Evolutionary conservation across 2,329 filamentous ascomycete species (phyloP), one percentile per base, ranked within the genome.

Genomic region (Aspergillus texensis): DNA sequence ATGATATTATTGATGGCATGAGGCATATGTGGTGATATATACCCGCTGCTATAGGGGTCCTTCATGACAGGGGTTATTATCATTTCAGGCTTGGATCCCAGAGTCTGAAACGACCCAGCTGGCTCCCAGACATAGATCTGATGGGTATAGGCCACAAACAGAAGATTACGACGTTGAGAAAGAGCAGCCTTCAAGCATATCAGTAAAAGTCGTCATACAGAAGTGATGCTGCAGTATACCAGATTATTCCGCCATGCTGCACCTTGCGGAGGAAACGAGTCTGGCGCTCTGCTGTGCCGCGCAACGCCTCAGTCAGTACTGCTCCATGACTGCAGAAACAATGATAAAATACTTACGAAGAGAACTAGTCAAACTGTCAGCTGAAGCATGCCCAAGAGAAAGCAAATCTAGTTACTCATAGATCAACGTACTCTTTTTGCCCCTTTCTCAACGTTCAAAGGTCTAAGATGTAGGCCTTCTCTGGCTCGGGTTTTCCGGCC

Each of bases 1-100:
- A 90, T 81, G 19, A 94, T 78, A 67, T 90, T 86, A 71, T 94
- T 94, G 56, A 91, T 83, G 34, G 84, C 82, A 73, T 94, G 90
- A 1, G 85, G 83, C 9, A 79, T 77, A 0, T 58, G 30, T 0
- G 64, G 64, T 62, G 89, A 84, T 34, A 92, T 80, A 62, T 83
- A 82, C 6, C 89, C 89, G 8, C 75, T 72, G 1, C 85, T 78
- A 2, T 67, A 48, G 1, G 71, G 68, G 1, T 81, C 78, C 26
- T 78, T 80, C 65, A 77, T 75, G 28, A 78, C 68, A 0, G 80
- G 80, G 4, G 72, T 73, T n/a, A 83, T 77, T 39, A 80, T 75
- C 67, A 83, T 77, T 41, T 71, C 71, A 8, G 81, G 79, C 43
- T 71, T 72, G 30, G 68, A 66, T 3, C 76, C 76, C 14, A 83